Conservation (phyloP, 257 asterid species). For the Nicotiana attenuata region DNA sequence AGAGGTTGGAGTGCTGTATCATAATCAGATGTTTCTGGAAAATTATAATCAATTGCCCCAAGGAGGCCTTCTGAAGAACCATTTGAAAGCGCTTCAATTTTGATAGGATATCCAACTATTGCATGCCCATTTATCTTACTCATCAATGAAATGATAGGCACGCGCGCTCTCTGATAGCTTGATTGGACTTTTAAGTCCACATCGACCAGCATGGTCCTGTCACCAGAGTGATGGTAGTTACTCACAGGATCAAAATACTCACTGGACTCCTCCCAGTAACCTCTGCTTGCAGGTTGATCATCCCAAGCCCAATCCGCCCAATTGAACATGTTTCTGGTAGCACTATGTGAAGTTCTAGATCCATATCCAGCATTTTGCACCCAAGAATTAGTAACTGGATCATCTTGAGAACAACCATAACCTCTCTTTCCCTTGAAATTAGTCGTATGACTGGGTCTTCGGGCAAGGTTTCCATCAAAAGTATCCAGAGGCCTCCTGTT, state of each 20-base stretch:
- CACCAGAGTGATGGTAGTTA: constrained; percentile 38
- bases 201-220: constrained; percentile 56
- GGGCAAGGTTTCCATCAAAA: constrained; percentile 35
- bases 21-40: constrained; percentile 41
- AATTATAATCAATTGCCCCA: constrained; percentile 34
- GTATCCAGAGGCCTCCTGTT: constrained; percentile 49
- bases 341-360: constrained; percentile 33
- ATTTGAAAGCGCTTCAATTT: constrained; percentile 63
- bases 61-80: constrained; percentile 46
- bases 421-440: constrained; percentile 34
- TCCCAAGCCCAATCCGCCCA: constrained; percentile 46
- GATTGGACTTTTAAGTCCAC: constrained; percentile 81
- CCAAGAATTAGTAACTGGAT: constrained; percentile 25
- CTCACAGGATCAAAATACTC: constrained; percentile 40
- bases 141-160: constrained; percentile 76
- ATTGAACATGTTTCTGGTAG: constrained; percentile 26
- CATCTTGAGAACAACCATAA: constrained; percentile 31
- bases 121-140: constrained; percentile 86
- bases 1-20: constrained; percentile 51
- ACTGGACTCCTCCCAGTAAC: constrained; percentile 49
- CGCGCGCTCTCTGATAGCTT: constrained; percentile 60
- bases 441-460: constrained; percentile 35
- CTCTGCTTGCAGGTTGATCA: constrained; percentile 37
- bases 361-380: constrained; percentile 35
- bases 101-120: constrained; percentile 80